phyloP scores from a whole-genome alignment of 1,139 yeast species.

The Chernovozyma aurita region DNA sequence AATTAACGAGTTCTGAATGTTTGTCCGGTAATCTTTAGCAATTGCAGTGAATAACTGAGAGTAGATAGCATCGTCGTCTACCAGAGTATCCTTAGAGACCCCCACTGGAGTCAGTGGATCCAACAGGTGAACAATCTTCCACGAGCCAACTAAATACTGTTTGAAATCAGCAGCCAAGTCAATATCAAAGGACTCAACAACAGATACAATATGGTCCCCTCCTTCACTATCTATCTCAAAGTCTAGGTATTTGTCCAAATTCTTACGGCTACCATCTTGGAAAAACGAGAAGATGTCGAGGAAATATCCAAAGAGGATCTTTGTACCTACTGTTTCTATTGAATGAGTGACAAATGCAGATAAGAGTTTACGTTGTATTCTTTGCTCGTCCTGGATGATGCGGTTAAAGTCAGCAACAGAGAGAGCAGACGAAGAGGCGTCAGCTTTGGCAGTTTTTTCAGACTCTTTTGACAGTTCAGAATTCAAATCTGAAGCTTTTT shows the following conservation, averaged over 20 bases:
- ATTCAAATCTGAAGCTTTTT: conserved; percentile 5
- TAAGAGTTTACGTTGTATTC: conserved; percentile 43
- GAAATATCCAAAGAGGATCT: conserved; percentile 19
- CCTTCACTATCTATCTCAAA: conserved; percentile 16
- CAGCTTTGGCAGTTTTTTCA: neutral
- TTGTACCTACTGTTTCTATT: conserved; percentile 34
- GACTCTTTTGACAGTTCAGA: neutral
- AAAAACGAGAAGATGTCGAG: conserved; percentile 20
- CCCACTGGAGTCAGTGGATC: conserved; percentile 5
- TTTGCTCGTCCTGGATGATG: conserved; percentile 50
- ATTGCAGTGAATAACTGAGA: conserved; percentile 31
- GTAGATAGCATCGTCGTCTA: conserved; percentile 22
- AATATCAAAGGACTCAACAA: conserved; percentile 61
- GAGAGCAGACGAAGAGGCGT: neutral
- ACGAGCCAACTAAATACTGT: conserved; percentile 24
- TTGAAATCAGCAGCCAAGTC: conserved; percentile 42
- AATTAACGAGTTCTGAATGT: conserved; percentile 23
- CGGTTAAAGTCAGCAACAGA: no score
- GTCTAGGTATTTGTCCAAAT: conserved; percentile 11
- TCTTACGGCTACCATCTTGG: conserved; percentile 13
- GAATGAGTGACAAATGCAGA: conserved; percentile 42
- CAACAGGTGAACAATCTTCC: conserved; percentile 22
- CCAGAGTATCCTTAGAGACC: conserved; percentile 15
- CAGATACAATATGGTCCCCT: conserved; percentile 45
- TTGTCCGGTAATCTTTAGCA: conserved; percentile 32